These are phyloP conservation scores for Leccinum olivaceopallidum DNA, from an alignment of 768 basidiomycete species.

Conservation along the genomic window DNA sequence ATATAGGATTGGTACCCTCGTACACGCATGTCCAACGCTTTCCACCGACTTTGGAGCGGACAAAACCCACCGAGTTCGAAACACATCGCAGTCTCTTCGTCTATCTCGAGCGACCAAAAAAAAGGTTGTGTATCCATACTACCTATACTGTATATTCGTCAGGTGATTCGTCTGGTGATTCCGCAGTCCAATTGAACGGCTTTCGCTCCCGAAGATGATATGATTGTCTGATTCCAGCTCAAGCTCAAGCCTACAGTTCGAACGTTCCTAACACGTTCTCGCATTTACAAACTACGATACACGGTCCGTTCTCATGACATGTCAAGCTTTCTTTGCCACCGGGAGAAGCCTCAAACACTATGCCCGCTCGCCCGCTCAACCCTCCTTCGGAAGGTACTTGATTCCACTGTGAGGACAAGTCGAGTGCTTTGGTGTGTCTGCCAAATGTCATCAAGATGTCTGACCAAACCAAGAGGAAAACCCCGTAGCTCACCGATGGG, in stretches of 20 bases:
- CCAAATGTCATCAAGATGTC: neutral
- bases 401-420: conserved; percentile 59
- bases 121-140: too few species aligned
- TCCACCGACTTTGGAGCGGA: too few species aligned
- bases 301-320: neutral
- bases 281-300: neutral
- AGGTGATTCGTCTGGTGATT: neutral
- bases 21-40: neutral
- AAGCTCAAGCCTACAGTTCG: neutral
- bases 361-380: conserved; percentile 15
- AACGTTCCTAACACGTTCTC: neutral
- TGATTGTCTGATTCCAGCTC: too few species aligned
- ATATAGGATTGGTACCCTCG: neutral
- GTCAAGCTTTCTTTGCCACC: neutral
- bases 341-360: neutral
- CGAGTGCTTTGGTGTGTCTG: conserved; percentile 55
- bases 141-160: neutral
- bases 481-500: conserved; percentile 48
- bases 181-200: neutral
- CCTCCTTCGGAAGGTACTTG: conserved; percentile 54
- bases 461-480: neutral
- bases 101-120: too few species aligned
- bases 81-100: neutral
- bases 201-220: neutral
- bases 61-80: neutral